Conservation (phyloP, 768 basidiomycete species). For the Rhizopogon vinicolor region DNA sequence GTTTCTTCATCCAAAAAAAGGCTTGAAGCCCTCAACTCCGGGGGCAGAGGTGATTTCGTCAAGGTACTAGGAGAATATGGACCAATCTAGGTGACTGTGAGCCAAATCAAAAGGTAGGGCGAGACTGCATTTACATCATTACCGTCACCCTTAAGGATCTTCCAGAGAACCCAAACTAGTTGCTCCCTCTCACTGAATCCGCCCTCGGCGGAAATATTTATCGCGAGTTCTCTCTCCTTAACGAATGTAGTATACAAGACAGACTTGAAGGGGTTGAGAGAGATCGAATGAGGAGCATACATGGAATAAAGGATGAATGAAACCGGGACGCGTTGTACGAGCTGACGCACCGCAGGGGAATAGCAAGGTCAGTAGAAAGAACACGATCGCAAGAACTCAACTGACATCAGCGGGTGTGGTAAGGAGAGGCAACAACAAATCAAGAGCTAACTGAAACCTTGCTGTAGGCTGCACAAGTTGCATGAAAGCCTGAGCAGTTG, state of each 20-base stretch:
- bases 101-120: neutral
- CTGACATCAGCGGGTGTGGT: conserved; percentile 54
- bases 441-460: conserved; percentile 81
- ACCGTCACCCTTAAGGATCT: conserved; percentile 79
- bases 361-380: conserved; percentile 9
- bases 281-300: conserved; percentile 75
- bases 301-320: conserved; percentile 77
- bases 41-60: conserved; percentile 69
- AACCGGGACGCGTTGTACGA: conserved; percentile 70
- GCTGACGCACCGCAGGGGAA: conserved; percentile 32
- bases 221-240: conserved; percentile 62
- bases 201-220: conserved; percentile 40
- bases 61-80: conserved; percentile 75
- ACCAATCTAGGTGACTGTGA: conserved; percentile 53
- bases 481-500: conserved; percentile 68
- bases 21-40: conserved; percentile 70
- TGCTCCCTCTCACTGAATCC: conserved; percentile 64
- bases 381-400: conserved; percentile 11
- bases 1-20: conserved; percentile 62
- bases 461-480: conserved; percentile 73
- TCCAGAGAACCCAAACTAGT: conserved; percentile 84
- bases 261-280: conserved; percentile 79
- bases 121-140: conserved; percentile 50
- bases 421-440: conserved; percentile 73
- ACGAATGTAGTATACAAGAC: conserved; percentile 63